Conservation (phyloP, 768 basidiomycete species). For the Dacryopinax spathularia region DNA sequence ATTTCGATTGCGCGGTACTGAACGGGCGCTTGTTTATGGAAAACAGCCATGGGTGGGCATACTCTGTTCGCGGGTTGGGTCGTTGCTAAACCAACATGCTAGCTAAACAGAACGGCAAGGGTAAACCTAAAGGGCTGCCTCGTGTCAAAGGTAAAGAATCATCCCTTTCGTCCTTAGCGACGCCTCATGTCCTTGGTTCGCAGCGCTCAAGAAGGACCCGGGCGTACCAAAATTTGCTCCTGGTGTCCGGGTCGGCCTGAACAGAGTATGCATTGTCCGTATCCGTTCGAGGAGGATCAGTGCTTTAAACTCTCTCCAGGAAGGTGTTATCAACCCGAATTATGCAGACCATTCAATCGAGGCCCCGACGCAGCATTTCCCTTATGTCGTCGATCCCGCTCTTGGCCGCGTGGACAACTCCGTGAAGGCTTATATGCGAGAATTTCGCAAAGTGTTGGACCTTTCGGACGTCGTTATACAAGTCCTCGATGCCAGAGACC, state of each 20-base stretch:
- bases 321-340: slow-evolving; percentile 5
- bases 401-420: slow-evolving; percentile 25
- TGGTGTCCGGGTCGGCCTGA: slow-evolving; percentile 42
- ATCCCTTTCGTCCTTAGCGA: too few relatives aligned
- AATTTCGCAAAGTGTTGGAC: slow-evolving; percentile 62
- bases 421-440: slow-evolving; percentile 20
- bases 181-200: neutral
- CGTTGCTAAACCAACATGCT: too few relatives aligned
- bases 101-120: too few relatives aligned
- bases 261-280: slow-evolving; percentile 13
- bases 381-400: slow-evolving; percentile 20
- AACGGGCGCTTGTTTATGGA: too few relatives aligned
- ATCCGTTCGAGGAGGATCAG: neutral
- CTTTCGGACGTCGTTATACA: slow-evolving; percentile 78
- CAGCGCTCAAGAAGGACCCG: slow-evolving; percentile 79
- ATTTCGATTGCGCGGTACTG: too few relatives aligned
- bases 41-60: too few relatives aligned
- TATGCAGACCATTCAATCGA: slow-evolving; percentile 5
- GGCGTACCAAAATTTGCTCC: slow-evolving; percentile 72
- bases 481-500: slow-evolving; percentile 81
- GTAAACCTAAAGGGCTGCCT: too few relatives aligned
- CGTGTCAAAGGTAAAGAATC: too few relatives aligned
- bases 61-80: too few relatives aligned
- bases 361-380: slow-evolving; percentile 3
- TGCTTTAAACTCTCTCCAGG: neutral